Conservation (phyloP, 1,139 yeast species). For the Yamadazyma diospyri region DNA sequence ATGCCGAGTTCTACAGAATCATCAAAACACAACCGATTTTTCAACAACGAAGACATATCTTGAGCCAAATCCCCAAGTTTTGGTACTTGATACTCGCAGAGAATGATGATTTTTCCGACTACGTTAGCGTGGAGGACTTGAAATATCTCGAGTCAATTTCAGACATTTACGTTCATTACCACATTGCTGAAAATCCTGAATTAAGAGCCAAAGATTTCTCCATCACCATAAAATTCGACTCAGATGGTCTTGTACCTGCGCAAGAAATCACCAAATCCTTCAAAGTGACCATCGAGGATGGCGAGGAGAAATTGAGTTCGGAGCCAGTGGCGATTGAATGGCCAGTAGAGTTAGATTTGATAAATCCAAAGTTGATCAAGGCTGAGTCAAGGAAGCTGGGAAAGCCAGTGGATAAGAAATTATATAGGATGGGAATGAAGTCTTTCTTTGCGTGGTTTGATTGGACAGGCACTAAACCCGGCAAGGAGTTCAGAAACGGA, state of each 20-base stretch:
- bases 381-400: conserved; percentile 22
- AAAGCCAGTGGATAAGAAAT: conserved; percentile 53
- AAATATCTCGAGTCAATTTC: conserved; percentile 59
- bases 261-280: conserved; percentile 58
- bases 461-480: conserved; percentile 74
- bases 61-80: conserved; percentile 55
- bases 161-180: conserved; percentile 54
- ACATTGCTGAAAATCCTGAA: conserved; percentile 27
- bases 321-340: conserved; percentile 49
- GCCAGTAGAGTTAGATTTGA: conserved; percentile 54
- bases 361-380: conserved; percentile 50
- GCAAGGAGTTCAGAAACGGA: conserved; percentile 70
- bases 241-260: conserved; percentile 32
- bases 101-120: conserved; percentile 74
- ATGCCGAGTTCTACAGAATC: conserved; percentile 50
- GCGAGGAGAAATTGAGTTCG: conserved; percentile 52
- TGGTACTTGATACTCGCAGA: conserved; percentile 78
- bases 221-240: conserved; percentile 49
- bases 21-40: conserved; percentile 50
- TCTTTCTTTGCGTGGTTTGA: conserved; percentile 70
- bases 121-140: conserved; percentile 62
- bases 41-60: conserved; percentile 42
- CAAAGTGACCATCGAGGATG: conserved; percentile 39
- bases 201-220: conserved; percentile 47
- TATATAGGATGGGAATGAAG: conserved; percentile 66